Percentiles rank a stretch among this genome's conserved stretches.
phyloP scores from a whole-genome alignment of 192 early-diverging fungal genomes.

The Backusella psychrophila region DNA sequence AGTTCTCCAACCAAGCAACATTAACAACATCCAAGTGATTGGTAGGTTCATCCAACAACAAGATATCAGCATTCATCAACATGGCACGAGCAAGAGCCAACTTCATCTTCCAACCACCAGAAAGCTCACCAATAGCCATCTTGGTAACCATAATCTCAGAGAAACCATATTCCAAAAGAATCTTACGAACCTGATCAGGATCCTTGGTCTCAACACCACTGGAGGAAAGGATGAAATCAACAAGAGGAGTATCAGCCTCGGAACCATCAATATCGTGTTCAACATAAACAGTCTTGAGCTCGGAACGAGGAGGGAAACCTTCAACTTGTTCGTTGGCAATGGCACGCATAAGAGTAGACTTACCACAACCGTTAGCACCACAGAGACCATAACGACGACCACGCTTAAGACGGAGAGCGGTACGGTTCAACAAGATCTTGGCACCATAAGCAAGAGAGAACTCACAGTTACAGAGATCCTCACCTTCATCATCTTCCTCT shows the following conservation, averaged over 20 bases:
- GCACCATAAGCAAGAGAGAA: slow-evolving; percentile 84
- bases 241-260: slow-evolving; percentile 66
- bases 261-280: slow-evolving; percentile 75
- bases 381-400: slow-evolving; percentile 82
- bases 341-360: slow-evolving; percentile 84
- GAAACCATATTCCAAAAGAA: slow-evolving; percentile 69
- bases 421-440: slow-evolving; percentile 77
- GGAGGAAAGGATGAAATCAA: slow-evolving; percentile 66
- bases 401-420: slow-evolving; percentile 60
- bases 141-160: slow-evolving; percentile 57
- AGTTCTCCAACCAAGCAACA: slow-evolving; percentile 64
- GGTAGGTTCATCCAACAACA: slow-evolving; percentile 84
- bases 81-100: slow-evolving; percentile 83
- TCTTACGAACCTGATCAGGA: slow-evolving; percentile 39
- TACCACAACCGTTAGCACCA: slow-evolving; percentile 84
- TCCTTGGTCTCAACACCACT: slow-evolving; percentile 57
- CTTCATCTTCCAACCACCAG: slow-evolving; percentile 92
- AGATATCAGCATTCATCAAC: slow-evolving; percentile 81
- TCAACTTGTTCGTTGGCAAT: slow-evolving; percentile 82
- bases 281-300: slow-evolving; percentile 78
- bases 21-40: slow-evolving; percentile 80
- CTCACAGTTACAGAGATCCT: slow-evolving; percentile 67
- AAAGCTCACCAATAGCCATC: slow-evolving; percentile 72
- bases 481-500: slow-evolving; percentile 55
- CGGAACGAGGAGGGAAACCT: slow-evolving; percentile 74